Percentiles rank a stretch among this genome's conserved stretches.
These are phyloP conservation scores for Tillandsia leiboldiana DNA, from an alignment of 176 grass and related monocot species.

Conservation along the genomic window DNA sequence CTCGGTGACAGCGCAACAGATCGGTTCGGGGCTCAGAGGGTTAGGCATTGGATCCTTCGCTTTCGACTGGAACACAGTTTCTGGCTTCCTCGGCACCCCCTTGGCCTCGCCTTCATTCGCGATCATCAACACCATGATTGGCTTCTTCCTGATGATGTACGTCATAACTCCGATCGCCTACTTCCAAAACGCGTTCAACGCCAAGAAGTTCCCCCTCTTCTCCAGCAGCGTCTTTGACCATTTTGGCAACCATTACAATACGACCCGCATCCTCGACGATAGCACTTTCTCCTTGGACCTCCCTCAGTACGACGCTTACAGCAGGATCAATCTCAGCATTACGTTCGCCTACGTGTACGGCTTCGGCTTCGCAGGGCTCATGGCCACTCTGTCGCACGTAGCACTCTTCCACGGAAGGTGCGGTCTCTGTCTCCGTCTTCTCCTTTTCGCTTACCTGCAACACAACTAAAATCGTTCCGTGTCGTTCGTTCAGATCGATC, in stretches of 20 bases:
- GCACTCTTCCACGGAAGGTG: constrained; percentile 59
- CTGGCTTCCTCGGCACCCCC: constrained; percentile 48
- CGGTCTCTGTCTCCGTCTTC: neutral
- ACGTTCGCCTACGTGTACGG: constrained; percentile 58
- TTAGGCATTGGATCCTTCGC: constrained; percentile 65
- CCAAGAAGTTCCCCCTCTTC: constrained; percentile 41
- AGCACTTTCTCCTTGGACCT: constrained; percentile 45
- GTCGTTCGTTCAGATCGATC: constrained; percentile 24
- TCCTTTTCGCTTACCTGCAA: neutral
- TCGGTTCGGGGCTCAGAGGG: constrained; percentile 49
- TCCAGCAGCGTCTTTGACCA: constrained; percentile 44
- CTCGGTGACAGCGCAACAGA: constrained; percentile 53
- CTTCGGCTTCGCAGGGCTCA: constrained; percentile 53
- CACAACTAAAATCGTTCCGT: neutral
- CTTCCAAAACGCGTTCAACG: constrained; percentile 45
- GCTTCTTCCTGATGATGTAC: constrained; percentile 49
- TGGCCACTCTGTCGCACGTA: constrained; percentile 59
- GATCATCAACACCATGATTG: constrained; percentile 48
- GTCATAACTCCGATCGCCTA: constrained; percentile 46
- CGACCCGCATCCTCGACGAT: constrained; percentile 35
- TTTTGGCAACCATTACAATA: constrained; percentile 45
- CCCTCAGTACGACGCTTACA: constrained; percentile 35
- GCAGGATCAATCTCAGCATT: constrained; percentile 56
- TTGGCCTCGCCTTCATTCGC: constrained; percentile 59
- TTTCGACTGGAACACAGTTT: constrained; percentile 52